Evolutionary conservation across 129 eudicot genomes (phyloP).

Genomic region (Pittosporum tobira): DNA sequence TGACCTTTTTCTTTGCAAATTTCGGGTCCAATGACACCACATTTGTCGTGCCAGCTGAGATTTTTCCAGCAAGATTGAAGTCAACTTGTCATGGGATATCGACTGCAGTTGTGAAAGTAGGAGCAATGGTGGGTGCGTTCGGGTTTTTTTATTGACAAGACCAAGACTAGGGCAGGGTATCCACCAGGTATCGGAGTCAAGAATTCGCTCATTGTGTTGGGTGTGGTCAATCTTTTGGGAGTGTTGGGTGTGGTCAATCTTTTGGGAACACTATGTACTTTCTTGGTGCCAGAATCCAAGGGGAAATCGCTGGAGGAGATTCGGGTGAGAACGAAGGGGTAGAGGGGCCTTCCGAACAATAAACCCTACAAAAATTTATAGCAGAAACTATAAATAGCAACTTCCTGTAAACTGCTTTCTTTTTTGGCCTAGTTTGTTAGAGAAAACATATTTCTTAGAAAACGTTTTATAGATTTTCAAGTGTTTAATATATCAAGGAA

Average conservation of each 20-base stretch:
- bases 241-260: slow-evolving; percentile 33
- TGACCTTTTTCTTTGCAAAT: slow-evolving; percentile 57
- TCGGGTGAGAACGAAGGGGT: slow-evolving; percentile 37
- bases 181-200: slow-evolving; percentile 54
- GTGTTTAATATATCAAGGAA: too few species aligned
- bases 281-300: slow-evolving; percentile 49
- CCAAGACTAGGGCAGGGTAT: slow-evolving; percentile 43
- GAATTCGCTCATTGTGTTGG: slow-evolving; percentile 41
- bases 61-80: slow-evolving; percentile 48
- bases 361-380: too few species aligned
- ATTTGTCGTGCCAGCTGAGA: slow-evolving; percentile 54
- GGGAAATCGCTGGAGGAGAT: slow-evolving; percentile 53
- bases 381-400: too few species aligned
- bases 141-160: slow-evolving; percentile 44
- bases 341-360: too few species aligned
- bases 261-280: slow-evolving; percentile 35
- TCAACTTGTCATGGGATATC: slow-evolving; percentile 57
- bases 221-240: too few species aligned
- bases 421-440: too few species aligned
- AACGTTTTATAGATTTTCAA: too few species aligned
- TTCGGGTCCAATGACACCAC: slow-evolving; percentile 57
- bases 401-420: too few species aligned
- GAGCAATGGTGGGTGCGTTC: slow-evolving; percentile 53
- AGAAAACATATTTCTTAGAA: too few species aligned
- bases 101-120: slow-evolving; percentile 47